Evolutionary conservation across 2,329 filamentous ascomycete species (phyloP), one percentile per base, ranked within the genome.

Genomic region (Fusarium devonianum): DNA sequence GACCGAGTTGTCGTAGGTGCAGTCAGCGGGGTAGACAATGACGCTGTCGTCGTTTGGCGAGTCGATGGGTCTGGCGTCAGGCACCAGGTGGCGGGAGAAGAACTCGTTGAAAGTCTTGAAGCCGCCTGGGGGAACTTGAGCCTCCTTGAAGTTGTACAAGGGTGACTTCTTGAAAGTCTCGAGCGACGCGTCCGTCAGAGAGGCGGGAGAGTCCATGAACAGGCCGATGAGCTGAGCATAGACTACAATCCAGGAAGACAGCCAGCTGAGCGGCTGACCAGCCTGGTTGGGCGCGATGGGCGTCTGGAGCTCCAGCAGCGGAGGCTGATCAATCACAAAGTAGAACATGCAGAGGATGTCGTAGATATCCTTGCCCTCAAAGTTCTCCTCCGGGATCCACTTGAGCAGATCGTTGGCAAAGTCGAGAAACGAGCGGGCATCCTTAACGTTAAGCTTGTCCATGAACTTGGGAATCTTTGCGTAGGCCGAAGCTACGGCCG

Each of bases 71-170:
- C 71, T 62, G 21, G 58, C 39, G 7, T 67, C 70, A 4, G 63
- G 61, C 53, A 73, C 74, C 26, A 73, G 61, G 19, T 61, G 54
- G 8, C 73, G 70, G 16, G 69, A 56, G 52, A 75, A 76, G 55
- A 74, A 72, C 10, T 75, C 59, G 46, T 76, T 76, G 66, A 76
- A 77, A 14, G 69, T 69, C 8, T 53, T 56, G 47, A 64, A 72
- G 3, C 68, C 71, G 4, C 62, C 66, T 9, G 34, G 32, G 7
- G 73, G 73, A 14, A 63, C 56, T 4, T 66, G 30, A 16, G 67
- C 69, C 30, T 73, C 66, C 2, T 69, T 36, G 16, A 67, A 63
- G 23, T 66, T 61, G 54, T 70, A 74, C 4, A 44, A 36, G 1
- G 66, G 66, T 0, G 67, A 68, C 1, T 67, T 52, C 17, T 62